phyloP scores from a whole-genome alignment of 2,329 filamentous ascomycete species.

The Penicillium fuscoglaucum region DNA sequence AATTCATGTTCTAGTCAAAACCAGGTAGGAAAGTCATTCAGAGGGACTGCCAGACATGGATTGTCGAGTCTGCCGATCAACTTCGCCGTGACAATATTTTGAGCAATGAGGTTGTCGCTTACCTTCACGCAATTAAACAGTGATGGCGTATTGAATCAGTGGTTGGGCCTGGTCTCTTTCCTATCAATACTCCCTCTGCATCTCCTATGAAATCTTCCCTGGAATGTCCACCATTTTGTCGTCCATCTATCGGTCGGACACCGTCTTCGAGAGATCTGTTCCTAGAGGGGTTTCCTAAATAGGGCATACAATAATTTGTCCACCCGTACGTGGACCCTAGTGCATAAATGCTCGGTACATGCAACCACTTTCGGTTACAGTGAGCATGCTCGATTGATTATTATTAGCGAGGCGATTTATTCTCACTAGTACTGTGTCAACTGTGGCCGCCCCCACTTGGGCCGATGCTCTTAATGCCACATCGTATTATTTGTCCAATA shows the following conservation, averaged over 20 bases:
- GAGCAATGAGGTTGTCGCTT: conserved; percentile 21
- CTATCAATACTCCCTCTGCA: not conserved
- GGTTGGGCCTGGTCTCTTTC: not conserved
- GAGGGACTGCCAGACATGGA: conserved; percentile 41
- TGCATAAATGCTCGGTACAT: not conserved
- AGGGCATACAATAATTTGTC: not conserved
- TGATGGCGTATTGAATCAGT: conserved; percentile 1
- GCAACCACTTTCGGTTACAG: not conserved
- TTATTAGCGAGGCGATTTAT: not conserved
- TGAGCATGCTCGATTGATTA: not conserved
- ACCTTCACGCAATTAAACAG: conserved; percentile 29
- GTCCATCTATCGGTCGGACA: not conserved
- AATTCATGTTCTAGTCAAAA: not conserved
- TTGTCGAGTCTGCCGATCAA: conserved; percentile 36
- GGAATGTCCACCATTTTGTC: not conserved
- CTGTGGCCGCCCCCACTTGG: not conserved
- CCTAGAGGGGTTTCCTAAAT: not conserved
- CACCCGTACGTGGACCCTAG: not conserved
- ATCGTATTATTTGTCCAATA: not conserved
- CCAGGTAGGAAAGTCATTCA: conserved; percentile 27
- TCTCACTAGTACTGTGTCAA: not conserved
- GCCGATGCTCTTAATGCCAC: not conserved
- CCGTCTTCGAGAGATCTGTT: not conserved
- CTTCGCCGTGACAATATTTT: conserved; percentile 34
- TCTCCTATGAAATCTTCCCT: not conserved